phyloP scores from a whole-genome alignment of 192 early-diverging fungal species.

The Gaertneriomyces semiglobifer region DNA sequence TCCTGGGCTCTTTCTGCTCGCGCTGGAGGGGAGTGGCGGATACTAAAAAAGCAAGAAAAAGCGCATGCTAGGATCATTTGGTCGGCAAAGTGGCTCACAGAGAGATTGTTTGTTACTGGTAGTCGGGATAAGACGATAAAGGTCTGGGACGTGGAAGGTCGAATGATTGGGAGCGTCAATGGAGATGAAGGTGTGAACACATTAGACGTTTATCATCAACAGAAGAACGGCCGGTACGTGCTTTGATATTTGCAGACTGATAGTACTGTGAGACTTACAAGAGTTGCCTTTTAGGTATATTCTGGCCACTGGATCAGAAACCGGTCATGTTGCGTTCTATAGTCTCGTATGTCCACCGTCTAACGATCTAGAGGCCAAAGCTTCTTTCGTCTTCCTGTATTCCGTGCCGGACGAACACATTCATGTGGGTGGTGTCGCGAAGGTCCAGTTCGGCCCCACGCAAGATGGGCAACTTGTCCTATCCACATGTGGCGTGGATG shows the following conservation, averaged over 20 bases:
- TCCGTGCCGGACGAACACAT: too few relatives aligned
- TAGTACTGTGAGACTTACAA: too few relatives aligned
- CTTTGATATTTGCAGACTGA: neutral
- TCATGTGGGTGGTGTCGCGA: too few relatives aligned
- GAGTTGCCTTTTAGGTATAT: conserved; percentile 50
- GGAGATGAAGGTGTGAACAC: conserved; percentile 75
- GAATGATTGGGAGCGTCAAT: too few relatives aligned
- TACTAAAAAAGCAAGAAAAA: conserved; percentile 46
- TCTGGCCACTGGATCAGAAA: conserved; percentile 79
- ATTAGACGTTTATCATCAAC: conserved; percentile 67
- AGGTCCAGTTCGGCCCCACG: too few relatives aligned
- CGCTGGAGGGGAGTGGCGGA: neutral
- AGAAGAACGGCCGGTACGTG: conserved; percentile 35
- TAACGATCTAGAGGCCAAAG: too few relatives aligned
- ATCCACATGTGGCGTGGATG: too few relatives aligned
- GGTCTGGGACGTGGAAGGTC: conserved; percentile 58
- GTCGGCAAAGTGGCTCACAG: conserved; percentile 79
- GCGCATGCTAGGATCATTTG: conserved; percentile 93
- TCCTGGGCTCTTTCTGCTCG: conserved; percentile 77
- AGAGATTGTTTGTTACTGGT: conserved; percentile 80
- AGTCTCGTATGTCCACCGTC: neutral
- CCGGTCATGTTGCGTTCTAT: conserved; percentile 67
- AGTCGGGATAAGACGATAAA: conserved; percentile 85
- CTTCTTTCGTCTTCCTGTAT: too few relatives aligned
- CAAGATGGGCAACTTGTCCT: too few relatives aligned